A percentile compares a stretch with the other conserved stretches of the same genome.
Conservation (phyloP, 2,329 filamentous ascomycete genomes). For the Aquanectria penicillioides region DNA sequence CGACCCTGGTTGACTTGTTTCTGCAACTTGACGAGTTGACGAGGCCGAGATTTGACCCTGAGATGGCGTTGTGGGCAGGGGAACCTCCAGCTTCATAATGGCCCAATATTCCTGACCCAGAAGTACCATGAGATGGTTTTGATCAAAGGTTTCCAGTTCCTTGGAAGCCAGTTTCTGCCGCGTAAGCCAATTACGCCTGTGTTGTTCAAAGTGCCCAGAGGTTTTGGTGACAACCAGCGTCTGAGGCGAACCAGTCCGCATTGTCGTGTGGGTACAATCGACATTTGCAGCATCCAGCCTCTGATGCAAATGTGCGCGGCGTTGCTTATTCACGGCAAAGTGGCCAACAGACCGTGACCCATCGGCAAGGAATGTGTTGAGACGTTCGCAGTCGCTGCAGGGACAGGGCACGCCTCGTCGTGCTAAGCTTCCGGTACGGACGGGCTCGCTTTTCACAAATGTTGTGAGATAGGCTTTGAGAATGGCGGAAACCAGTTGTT, state of each 20-base stretch:
- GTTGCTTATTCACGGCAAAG: constrained; percentile 28
- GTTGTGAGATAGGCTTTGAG: constrained; percentile 34
- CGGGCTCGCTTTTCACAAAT: constrained; percentile 35
- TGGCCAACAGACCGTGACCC: not conserved
- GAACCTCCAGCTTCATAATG: not conserved
- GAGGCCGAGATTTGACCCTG: not conserved
- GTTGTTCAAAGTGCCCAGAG: not conserved
- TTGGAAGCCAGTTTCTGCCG: not conserved
- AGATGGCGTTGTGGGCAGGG: too few relatives aligned
- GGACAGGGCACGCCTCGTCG: constrained; percentile 24
- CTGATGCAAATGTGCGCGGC: constrained; percentile 35
- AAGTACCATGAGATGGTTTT: not conserved
- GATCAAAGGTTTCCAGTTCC: not conserved
- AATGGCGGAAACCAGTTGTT: constrained; percentile 35
- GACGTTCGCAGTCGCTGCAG: constrained; percentile 37
- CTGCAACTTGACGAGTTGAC: not conserved
- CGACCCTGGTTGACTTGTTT: not conserved
- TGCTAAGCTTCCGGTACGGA: not conserved
- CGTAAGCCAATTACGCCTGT: not conserved
- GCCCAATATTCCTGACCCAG: not conserved
- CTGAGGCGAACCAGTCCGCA: not conserved
- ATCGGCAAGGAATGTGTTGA: constrained; percentile 42
- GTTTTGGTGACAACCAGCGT: not conserved
- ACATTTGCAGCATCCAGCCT: constrained; percentile 19
- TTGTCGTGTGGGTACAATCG: constrained; percentile 36